Evolutionary conservation across 2,329 filamentous ascomycete genomes (phyloP).

Genomic region (Mariannaea elegans): DNA sequence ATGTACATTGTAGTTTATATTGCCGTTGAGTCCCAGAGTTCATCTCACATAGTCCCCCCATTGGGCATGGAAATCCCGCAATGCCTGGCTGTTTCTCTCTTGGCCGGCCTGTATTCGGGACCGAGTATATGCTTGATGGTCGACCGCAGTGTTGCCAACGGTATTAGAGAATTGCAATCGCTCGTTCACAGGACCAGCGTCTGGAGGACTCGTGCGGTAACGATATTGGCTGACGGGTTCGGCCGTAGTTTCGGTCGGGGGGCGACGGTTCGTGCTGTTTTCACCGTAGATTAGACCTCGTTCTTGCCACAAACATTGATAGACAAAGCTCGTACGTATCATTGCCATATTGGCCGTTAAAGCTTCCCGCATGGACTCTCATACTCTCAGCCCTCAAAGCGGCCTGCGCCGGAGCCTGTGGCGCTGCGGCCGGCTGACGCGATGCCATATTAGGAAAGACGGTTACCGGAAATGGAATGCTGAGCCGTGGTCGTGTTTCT

Average conservation of each 20-base stretch:
- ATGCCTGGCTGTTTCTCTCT: not conserved
- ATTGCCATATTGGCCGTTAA: not conserved
- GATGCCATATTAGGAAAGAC: not conserved
- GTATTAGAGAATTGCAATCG: not conserved
- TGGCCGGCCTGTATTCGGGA: not conserved
- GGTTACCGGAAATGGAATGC: too few relatives aligned
- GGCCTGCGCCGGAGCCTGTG: constrained; percentile 3
- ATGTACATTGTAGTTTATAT: too few relatives aligned
- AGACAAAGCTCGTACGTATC: not conserved
- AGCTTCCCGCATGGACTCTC: constrained; percentile 1
- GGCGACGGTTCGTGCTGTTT: not conserved
- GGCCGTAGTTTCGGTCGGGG: not conserved
- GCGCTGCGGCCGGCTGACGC: not conserved
- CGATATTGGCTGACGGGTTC: not conserved
- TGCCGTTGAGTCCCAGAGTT: too few relatives aligned
- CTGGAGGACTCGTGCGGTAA: not conserved
- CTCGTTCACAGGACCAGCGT: constrained; percentile 4
- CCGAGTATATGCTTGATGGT: not conserved
- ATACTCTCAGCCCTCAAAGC: constrained; percentile 6
- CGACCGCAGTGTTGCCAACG: not conserved
- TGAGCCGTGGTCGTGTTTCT: too few relatives aligned
- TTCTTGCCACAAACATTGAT: not conserved
- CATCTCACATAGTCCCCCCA: too few relatives aligned
- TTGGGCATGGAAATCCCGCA: not conserved
- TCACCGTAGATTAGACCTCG: not conserved